Evolutionary conservation across 2,329 filamentous ascomycete species (phyloP).

Genomic region (Penicillium sp.): DNA sequence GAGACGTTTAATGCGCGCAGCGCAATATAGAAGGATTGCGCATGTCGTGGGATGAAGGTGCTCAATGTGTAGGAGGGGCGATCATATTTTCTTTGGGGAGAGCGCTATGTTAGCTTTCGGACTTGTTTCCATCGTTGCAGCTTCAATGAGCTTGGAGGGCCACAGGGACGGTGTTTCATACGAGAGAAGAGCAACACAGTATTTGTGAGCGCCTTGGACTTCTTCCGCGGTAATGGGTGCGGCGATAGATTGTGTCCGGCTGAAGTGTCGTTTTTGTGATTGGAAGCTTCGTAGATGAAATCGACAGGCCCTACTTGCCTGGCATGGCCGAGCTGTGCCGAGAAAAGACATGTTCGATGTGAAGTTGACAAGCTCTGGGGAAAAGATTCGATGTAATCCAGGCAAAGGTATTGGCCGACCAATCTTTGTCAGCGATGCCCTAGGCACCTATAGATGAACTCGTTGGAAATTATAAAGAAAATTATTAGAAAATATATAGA

Average conservation of each 20-base stretch:
- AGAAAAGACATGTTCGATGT: conserved; percentile 21
- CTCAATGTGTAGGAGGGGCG: conserved; percentile 83
- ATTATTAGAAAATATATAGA: neutral
- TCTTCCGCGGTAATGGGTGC: conserved; percentile 41
- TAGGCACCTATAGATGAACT: neutral
- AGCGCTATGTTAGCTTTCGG: neutral
- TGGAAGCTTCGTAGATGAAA: conserved; percentile 8
- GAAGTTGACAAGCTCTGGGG: conserved; percentile 6
- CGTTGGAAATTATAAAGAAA: neutral
- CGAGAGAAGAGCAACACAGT: conserved; percentile 61
- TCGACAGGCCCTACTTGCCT: conserved; percentile 17
- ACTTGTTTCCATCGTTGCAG: neutral
- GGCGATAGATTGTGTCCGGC: conserved; percentile 17
- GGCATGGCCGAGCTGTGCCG: conserved; percentile 22
- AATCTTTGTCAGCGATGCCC: conserved; percentile 12
- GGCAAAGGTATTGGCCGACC: conserved; percentile 20
- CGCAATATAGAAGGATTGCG: conserved; percentile 81
- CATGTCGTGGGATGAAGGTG: conserved; percentile 74
- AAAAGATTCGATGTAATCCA: conserved; percentile 20
- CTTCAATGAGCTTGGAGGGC: neutral
- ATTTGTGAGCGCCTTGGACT: conserved; percentile 55
- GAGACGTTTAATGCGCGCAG: conserved; percentile 92
- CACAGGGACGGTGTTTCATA: conserved; percentile 28
- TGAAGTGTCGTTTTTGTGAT: conserved; percentile 26
- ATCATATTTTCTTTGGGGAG: conserved; percentile 69